A percentile compares a stretch with the other conserved stretches of the same genome.
Conservation (phyloP, 2,329 filamentous ascomycete species). For the Emericellopsis atlantica region DNA sequence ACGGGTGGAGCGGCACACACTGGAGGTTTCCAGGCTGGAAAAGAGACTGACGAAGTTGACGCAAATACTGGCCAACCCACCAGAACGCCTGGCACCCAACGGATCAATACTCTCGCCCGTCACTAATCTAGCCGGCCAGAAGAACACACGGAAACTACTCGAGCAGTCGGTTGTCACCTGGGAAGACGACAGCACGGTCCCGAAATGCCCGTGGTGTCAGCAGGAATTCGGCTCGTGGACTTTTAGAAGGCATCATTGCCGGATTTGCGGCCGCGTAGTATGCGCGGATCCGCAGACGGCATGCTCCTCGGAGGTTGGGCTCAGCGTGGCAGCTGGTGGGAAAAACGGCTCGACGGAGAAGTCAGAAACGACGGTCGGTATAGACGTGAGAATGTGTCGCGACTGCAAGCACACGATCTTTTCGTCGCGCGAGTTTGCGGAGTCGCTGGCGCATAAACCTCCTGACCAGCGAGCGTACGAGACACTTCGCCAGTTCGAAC, state of each 20-base stretch:
- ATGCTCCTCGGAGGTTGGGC: constrained; percentile 73
- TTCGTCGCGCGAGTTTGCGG: constrained; percentile 62
- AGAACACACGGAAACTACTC: constrained; percentile 63
- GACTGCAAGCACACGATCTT: constrained; percentile 61
- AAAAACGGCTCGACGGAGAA: no score
- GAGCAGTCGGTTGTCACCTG: constrained; percentile 91
- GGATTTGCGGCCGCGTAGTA: constrained; percentile 84
- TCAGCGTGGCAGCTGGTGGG: constrained; percentile 47
- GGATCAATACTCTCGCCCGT: constrained; percentile 47
- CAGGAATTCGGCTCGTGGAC: constrained; percentile 92
- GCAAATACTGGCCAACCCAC: constrained; percentile 64
- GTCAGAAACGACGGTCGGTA: constrained; percentile 35
- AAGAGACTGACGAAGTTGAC: constrained; percentile 88
- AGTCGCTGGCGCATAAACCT: constrained; percentile 54
- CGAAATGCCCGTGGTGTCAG: constrained; percentile 83
- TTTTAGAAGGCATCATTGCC: constrained; percentile 86
- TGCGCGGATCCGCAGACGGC: constrained; percentile 76
- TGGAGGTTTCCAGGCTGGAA: constrained; percentile 83
- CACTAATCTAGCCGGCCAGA: constrained; percentile 51
- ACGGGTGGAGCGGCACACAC: constrained; percentile 68
- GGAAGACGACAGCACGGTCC: constrained; percentile 79
- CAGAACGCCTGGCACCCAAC: constrained; percentile 44
- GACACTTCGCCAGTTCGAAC: constrained; percentile 76
- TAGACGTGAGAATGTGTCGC: constrained; percentile 86
- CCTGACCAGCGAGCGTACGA: constrained; percentile 71